Evolutionary conservation across 1,284 basidiomycete genomes (phyloP), one percentile per base, ranked within the genome.

Genomic region (Vanrija sp.): DNA sequence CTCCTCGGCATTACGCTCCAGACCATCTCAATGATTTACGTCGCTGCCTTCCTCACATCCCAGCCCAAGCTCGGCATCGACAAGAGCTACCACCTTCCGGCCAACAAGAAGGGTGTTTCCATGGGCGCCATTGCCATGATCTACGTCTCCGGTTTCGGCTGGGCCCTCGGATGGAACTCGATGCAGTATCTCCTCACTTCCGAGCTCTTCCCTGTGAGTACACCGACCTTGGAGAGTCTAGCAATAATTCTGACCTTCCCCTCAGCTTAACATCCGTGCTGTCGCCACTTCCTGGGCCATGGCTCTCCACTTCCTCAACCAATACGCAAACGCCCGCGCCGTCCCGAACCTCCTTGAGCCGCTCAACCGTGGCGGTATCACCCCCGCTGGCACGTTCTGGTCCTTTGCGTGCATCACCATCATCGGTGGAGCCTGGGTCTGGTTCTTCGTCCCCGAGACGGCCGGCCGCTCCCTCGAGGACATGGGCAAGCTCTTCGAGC

Each of bases 391-490:
- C 15, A 59, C 65, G 1, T 67, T 66, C 46, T 45, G 63, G 51
- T 69, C 66, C 51, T 66, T 66, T 46, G 64, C 51, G 4, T 47
- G 38, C 20, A 59, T 64, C 19, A 51, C 64, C 27, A 31, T 57
- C 41, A 41, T 65, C 16, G 57, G 58, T 2, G 52, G 54, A 23
- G 6, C 59, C 15, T 66, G 54, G 53, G 49, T 59, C 12, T 68
- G 47, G 45, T 64, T 65, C 59, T 53, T 64, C 47, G 54, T 61
- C 46, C 60, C 67, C 37, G 66, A 68, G 52, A 65, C 66, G 15
- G 66, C 55, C 14, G 53, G 53, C 6, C 53, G 47, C 20, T 37
- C 46, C 6, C 49, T 62, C 14, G 61, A 62, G 49, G 49, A 51
- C 25, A 57, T 61, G 53, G 56, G 59, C 41, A 24, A 42, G n/a